Conservation (phyloP, 1,284 basidiomycete species). For the Naganishia cerealis region DNA sequence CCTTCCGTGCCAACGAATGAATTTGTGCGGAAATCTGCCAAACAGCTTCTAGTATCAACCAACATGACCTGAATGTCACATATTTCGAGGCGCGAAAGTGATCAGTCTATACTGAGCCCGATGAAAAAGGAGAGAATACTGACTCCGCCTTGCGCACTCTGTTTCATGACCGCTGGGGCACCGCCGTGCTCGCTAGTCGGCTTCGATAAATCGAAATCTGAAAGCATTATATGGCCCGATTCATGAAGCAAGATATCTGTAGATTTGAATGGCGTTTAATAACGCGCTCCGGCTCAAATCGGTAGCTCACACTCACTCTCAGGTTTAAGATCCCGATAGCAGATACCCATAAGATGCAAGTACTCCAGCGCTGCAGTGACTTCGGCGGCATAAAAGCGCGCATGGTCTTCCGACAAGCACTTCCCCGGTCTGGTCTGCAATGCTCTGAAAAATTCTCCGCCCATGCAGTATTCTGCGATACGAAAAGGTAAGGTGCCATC, state of each 20-base stretch:
- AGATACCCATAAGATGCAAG: slow-evolving; percentile 97
- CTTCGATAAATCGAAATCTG: slow-evolving; percentile 98
- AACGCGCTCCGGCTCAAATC: not conserved
- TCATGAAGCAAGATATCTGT: slow-evolving; percentile 96
- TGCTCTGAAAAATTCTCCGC: slow-evolving; percentile 97
- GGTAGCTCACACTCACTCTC: slow-evolving; percentile 73
- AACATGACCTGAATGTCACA: slow-evolving; percentile 43
- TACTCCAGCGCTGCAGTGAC: slow-evolving; percentile 97
- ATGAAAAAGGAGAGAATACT: slow-evolving; percentile 38
- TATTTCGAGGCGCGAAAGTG: not conserved
- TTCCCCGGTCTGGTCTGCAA: slow-evolving; percentile 92
- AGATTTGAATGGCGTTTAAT: not conserved
- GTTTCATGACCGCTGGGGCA: slow-evolving; percentile 85
- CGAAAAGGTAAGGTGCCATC: not conserved
- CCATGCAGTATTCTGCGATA: slow-evolving; percentile 78
- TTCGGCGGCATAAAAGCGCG: slow-evolving; percentile 97
- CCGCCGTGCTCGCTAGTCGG: slow-evolving; percentile 83
- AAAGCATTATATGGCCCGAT: slow-evolving; percentile 98
- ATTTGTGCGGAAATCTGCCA: slow-evolving; percentile 95
- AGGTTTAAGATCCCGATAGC: slow-evolving; percentile 98
- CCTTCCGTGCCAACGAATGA: slow-evolving; percentile 98
- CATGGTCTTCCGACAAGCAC: slow-evolving; percentile 90
- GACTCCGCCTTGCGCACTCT: slow-evolving; percentile 69
- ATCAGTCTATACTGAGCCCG: not conserved
- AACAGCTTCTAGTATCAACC: slow-evolving; percentile 95